Conservation (phyloP, 768 basidiomycete species). For the Amanita thiersii region DNA sequence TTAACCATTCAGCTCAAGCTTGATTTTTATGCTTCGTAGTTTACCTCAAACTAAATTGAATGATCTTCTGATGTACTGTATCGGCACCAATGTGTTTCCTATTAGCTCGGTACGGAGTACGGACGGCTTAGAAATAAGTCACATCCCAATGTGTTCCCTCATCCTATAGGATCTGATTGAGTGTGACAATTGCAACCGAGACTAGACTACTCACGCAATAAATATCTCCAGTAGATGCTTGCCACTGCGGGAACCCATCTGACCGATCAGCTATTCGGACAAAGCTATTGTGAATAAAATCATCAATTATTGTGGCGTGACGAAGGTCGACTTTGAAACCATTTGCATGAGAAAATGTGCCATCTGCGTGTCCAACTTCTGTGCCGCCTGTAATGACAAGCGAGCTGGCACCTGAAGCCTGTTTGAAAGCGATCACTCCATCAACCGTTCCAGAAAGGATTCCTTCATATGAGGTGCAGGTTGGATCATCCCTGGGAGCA, state of each 20-base stretch:
- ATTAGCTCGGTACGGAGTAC: no score
- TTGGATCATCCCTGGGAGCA: slow-evolving; percentile 11
- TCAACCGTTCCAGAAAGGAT: slow-evolving; percentile 21
- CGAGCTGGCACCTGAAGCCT: slow-evolving; percentile 42
- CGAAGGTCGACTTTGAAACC: slow-evolving; percentile 22
- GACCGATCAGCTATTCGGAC: slow-evolving; percentile 18
- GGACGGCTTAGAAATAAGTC: slow-evolving; percentile 9
- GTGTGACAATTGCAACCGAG: neutral
- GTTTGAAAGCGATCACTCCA: slow-evolving; percentile 20
- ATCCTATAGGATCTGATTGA: slow-evolving; percentile 12
- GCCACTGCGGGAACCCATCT: slow-evolving; percentile 21
- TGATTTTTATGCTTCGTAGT: no score
- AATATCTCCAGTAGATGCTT: slow-evolving; percentile 18
- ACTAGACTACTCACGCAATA: slow-evolving; percentile 17
- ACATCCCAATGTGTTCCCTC: slow-evolving; percentile 22
- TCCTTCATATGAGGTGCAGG: slow-evolving; percentile 19
- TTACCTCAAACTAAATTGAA: no score
- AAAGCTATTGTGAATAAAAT: slow-evolving; percentile 17
- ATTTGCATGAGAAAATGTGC: slow-evolving; percentile 19
- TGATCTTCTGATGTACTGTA: no score
- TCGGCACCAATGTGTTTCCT: no score
- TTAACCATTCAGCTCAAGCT: no score
- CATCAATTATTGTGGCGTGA: slow-evolving; percentile 16
- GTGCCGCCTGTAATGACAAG: slow-evolving; percentile 70
- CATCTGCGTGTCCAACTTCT: slow-evolving; percentile 21